phyloP scores from a whole-genome alignment of 495 filamentous ascomycete genomes.

The Aspergillus diversus region DNA sequence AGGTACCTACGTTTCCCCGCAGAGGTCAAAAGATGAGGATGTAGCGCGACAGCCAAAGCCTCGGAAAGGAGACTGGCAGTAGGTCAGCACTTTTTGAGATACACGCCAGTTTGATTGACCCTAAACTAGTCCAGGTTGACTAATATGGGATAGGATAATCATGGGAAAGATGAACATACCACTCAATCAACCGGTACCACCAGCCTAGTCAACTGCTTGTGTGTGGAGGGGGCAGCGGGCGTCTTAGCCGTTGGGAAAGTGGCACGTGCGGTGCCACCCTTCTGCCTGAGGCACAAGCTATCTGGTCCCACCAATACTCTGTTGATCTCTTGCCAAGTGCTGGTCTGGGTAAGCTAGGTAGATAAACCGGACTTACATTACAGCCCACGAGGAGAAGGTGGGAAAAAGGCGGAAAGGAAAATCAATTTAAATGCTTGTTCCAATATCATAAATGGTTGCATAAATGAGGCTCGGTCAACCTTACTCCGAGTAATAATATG shows the following conservation, averaged over 20 bases:
- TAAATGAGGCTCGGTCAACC: too few relatives aligned
- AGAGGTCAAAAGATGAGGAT: conserved; percentile 5
- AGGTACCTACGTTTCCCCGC: neutral
- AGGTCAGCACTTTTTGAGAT: conserved; percentile 4
- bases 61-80: neutral
- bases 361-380: neutral
- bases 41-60: neutral
- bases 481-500: too few relatives aligned
- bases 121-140: neutral
- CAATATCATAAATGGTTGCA: too few relatives aligned
- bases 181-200: neutral
- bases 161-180: neutral
- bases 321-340: neutral
- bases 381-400: neutral
- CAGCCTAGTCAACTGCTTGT: neutral
- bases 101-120: neutral
- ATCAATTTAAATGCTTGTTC: too few relatives aligned
- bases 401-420: neutral
- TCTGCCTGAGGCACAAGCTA: conserved; percentile 17
- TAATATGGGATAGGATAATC: neutral
- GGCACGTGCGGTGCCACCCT: conserved; percentile 18
- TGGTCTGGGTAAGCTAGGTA: conserved; percentile 15
- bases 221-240: conserved; percentile 9
- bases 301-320: conserved; percentile 8
- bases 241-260: conserved; percentile 7